Base-by-base conservation (phyloP, 2,329 filamentous ascomycete genomes). In the Parascedosporium putredinis region DNA sequence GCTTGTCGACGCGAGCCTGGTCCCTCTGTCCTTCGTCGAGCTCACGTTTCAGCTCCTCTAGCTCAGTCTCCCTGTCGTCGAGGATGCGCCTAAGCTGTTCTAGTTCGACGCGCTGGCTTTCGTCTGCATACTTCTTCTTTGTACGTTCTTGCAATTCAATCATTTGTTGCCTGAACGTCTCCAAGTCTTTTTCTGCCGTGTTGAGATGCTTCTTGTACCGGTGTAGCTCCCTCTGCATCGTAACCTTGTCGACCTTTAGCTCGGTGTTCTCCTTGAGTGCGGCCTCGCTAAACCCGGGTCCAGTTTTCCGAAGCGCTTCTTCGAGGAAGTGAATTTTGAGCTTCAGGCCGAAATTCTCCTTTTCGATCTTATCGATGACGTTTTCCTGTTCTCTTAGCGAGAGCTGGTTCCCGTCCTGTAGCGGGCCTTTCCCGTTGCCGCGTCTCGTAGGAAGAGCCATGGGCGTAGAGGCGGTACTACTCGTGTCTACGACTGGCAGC, bases 251-350 rank as follows among this genome's bases (percentile, higher is more conserved):
- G 52, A 95, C 89, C 65, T 97, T 97, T 50, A 98, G 79, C 56
- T 95, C 90, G 3, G 93, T 94, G 62, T 98, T 98, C 67, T 98
- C 93, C 62, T 87, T 88, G 24, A 98, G 71, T 3, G 91, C 88
- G 25, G 82, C 81, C 64, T 95, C 86, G 59, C 90, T 94, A 70
- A 90, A 93, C 50, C 90, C 88, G 6, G 88, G 89, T 1, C 91
- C 91, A 50, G 85, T 81, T 64, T 94, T 95, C 49, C 84, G 80
- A 46, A 98, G 69, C 12, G 88, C 87, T 58, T 97, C 88, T 64
- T 98, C 89, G 50, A 98, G 76, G 64, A 95, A 98, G 65, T 97
- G 89, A 49, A 97, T 95, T 66, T 95, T 96, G 58, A 97, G 77
- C 67, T 97, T 97, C 49, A 98, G 74, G 22, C 88, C 88, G 62